phyloP scores from a whole-genome alignment of 805 yeast species.

The Komagataella pastoris region DNA sequence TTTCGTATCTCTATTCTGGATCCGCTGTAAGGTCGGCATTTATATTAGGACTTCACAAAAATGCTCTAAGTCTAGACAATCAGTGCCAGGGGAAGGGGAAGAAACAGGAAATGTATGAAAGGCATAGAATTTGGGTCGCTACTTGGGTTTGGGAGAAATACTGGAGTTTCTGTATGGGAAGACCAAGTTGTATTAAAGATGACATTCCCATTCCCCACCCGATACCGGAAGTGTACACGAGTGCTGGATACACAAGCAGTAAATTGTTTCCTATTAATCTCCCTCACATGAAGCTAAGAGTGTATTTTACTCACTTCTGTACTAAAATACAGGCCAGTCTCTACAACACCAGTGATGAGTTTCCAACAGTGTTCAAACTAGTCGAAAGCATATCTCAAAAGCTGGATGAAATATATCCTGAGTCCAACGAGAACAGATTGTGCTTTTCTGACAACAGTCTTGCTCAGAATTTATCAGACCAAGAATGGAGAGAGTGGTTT shows the following conservation, averaged over 20 bases:
- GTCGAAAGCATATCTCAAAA: slow-evolving; percentile 9
- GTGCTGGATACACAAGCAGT: slow-evolving; percentile 7
- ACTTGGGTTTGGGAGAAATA: slow-evolving; percentile 13
- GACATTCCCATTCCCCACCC: slow-evolving; percentile 4
- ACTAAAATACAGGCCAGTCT: slow-evolving; percentile 9
- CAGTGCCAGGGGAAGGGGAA: neutral
- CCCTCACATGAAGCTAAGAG: slow-evolving; percentile 11
- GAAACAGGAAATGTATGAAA: slow-evolving; percentile 6
- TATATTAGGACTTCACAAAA: slow-evolving; percentile 11
- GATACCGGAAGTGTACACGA: slow-evolving; percentile 2
- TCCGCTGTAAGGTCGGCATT: slow-evolving; percentile 8
- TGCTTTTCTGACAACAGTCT: slow-evolving; percentile 2
- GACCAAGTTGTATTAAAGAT: slow-evolving; percentile 9
- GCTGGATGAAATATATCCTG: slow-evolving; percentile 8
- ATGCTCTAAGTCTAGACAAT: neutral
- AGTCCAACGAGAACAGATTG: slow-evolving; percentile 5
- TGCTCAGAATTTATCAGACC: neutral
- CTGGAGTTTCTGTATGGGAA: slow-evolving; percentile 15
- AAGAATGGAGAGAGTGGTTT: slow-evolving; percentile 10
- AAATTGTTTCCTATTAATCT: slow-evolving; percentile 5
- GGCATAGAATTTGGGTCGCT: slow-evolving; percentile 10
- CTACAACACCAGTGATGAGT: slow-evolving; percentile 9
- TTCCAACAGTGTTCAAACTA: slow-evolving; percentile 8
- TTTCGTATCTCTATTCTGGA: slow-evolving; percentile 10
- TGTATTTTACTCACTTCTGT: slow-evolving; percentile 8